Conservation (phyloP, 1,284 basidiomycete species). For the Rhizoctonia solani region DNA sequence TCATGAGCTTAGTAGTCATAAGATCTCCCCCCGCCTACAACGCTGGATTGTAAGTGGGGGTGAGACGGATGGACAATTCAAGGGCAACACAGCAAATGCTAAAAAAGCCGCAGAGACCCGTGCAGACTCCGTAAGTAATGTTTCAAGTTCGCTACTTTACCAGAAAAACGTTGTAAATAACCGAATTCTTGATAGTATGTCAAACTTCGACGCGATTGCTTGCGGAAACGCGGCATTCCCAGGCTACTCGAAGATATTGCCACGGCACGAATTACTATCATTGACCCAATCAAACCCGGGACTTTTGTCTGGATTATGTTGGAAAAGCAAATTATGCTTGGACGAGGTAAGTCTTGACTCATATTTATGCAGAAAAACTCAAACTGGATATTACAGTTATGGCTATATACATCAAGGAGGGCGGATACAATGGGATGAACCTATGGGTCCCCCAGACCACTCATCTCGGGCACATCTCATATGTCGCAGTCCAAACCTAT, state of each 20-base stretch:
- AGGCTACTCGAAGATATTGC: too few species aligned
- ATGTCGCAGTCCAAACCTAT: neutral
- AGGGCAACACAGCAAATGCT: neutral
- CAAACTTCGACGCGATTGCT: too few species aligned
- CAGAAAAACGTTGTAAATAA: too few species aligned
- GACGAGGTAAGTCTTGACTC: too few species aligned
- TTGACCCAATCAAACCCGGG: too few species aligned
- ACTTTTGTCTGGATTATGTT: too few species aligned
- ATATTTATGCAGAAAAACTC: neutral
- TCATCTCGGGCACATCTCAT: neutral
- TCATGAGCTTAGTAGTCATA: neutral
- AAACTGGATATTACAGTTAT: neutral
- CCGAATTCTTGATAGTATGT: too few species aligned
- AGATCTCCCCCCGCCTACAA: neutral
- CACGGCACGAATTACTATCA: too few species aligned
- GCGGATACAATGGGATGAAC: neutral
- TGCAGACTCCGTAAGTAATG: too few species aligned
- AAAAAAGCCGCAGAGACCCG: neutral
- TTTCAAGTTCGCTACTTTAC: too few species aligned
- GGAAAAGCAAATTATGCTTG: too few species aligned
- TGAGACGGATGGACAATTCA: neutral
- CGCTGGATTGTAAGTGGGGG: neutral
- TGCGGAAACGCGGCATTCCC: too few species aligned
- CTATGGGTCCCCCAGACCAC: neutral
- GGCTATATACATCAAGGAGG: neutral